phyloP scores from a whole-genome alignment of 371 early-diverging fungal species.

The Sporodiniella umbellata region DNA sequence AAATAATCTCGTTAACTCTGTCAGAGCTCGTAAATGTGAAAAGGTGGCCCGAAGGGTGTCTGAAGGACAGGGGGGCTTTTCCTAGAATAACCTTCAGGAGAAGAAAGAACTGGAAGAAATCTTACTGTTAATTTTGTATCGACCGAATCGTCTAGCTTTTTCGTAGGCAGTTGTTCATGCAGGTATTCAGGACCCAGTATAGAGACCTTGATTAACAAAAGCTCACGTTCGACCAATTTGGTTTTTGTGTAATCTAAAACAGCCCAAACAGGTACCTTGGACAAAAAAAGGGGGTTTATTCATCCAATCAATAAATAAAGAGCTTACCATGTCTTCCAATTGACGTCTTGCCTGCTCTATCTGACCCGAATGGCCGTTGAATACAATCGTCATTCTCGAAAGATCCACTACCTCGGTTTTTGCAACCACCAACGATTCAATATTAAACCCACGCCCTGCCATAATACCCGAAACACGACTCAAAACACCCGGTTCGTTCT shows the following conservation, averaged over 20 bases:
- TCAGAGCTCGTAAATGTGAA: conserved; percentile 78
- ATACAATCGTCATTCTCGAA: conserved; percentile 91
- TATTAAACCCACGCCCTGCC: conserved; percentile 96
- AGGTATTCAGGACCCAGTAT: conserved; percentile 79
- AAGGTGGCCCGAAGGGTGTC: conserved; percentile 66
- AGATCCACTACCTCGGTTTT: conserved; percentile 93
- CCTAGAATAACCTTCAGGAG: too few species aligned
- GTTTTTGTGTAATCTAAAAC: conserved; percentile 91
- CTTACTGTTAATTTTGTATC: conserved; percentile 7
- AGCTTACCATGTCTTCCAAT: conserved; percentile 84
- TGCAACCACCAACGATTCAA: conserved; percentile 92
- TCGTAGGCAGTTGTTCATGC: conserved; percentile 45
- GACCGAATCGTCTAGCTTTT: conserved; percentile 37
- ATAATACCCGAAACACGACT: conserved; percentile 89
- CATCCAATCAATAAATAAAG: not conserved
- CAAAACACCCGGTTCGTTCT: conserved; percentile 95
- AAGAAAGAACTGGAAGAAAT: too few species aligned
- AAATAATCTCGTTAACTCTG: conserved; percentile 83
- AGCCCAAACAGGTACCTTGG: conserved; percentile 92
- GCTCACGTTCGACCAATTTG: conserved; percentile 85
- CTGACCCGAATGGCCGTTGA: conserved; percentile 75
- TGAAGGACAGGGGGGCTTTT: conserved; percentile 26
- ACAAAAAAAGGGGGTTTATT: not conserved
- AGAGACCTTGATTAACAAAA: conserved; percentile 90
- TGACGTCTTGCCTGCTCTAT: conserved; percentile 93